These are phyloP conservation scores for Hydrangea macrophylla DNA, from an alignment of 148 eudicot genomes.

Conservation along the genomic window DNA sequence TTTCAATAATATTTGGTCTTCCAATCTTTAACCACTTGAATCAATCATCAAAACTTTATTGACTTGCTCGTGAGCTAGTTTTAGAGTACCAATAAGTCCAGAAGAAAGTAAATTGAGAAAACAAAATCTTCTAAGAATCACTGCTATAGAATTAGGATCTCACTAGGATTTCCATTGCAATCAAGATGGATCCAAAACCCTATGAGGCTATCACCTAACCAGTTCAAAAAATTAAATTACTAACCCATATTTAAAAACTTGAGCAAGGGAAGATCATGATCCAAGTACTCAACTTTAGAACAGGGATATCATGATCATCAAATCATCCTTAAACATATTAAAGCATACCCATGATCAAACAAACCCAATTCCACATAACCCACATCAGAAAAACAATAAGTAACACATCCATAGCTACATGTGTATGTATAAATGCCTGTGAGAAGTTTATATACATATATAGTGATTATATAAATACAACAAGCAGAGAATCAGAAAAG, in stretches of 20 bases:
- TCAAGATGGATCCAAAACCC: background rate
- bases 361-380: constrained; percentile 1
- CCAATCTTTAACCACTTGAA: background rate
- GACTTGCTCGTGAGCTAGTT: constrained; percentile 1
- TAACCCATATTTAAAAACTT: background rate
- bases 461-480: background rate
- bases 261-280: constrained; percentile 3
- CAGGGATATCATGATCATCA: background rate
- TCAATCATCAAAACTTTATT: background rate
- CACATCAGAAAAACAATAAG: background rate
- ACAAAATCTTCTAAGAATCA: background rate
- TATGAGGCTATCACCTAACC: constrained; percentile 4
- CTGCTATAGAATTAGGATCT: too few relatives aligned
- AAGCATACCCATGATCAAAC: constrained; percentile 2
- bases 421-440: too few relatives aligned
- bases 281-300: constrained; percentile 7
- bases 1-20: too few relatives aligned
- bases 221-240: background rate
- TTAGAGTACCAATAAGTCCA: background rate
- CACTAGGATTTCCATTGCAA: background rate
- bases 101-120: background rate
- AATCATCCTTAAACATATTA: background rate
- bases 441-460: background rate
- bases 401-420: background rate
- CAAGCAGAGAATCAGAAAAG: background rate